Evolutionary conservation across 2,329 filamentous ascomycete species (phyloP).

Genomic region (Tolypocladium sp.): DNA sequence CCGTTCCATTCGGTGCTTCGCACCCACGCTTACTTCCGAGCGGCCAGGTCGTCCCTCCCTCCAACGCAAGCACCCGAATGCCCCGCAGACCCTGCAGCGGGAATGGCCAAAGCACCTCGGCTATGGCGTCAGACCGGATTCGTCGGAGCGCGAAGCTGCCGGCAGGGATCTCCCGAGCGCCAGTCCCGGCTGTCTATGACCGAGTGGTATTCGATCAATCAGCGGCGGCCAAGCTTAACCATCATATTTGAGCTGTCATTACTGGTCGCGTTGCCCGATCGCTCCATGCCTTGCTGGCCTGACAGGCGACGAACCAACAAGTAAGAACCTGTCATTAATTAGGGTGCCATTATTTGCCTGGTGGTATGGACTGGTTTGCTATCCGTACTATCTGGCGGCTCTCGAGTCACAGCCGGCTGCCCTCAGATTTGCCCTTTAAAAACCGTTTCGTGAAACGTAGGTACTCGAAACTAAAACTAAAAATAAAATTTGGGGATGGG

Average conservation of each 20-base stretch:
- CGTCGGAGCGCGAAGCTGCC: neutral
- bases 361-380: neutral
- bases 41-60: neutral
- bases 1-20: neutral
- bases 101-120: neutral
- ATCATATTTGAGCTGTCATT: neutral
- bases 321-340: neutral
- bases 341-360: neutral
- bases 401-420: neutral
- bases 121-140: neutral
- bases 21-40: neutral
- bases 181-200: neutral
- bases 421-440: neutral
- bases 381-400: neutral
- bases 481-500: neutral
- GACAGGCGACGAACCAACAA: neutral
- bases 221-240: neutral
- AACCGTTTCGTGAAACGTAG: neutral
- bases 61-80: neutral
- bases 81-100: neutral
- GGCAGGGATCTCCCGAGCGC: neutral
- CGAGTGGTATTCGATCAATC: neutral
- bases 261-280: neutral
- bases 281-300: neutral
- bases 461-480: neutral